Conservation (phyloP, 768 basidiomycete genomes). For the Daedalea quercina region DNA sequence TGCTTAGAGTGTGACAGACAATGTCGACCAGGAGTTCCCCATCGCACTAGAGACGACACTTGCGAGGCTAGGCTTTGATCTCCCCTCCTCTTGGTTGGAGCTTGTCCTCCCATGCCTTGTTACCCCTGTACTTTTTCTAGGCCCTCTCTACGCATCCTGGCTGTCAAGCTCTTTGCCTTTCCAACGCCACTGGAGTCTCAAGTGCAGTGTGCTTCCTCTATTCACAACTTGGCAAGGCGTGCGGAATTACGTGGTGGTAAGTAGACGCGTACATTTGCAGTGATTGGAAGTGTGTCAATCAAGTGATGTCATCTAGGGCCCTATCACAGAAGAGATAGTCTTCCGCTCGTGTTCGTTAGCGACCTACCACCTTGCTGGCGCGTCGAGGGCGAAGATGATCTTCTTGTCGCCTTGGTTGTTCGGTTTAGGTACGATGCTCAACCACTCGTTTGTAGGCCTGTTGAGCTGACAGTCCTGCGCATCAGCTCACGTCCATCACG, state of each 20-base stretch:
- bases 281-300: background rate
- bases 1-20: background rate
- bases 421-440: constrained; percentile 66
- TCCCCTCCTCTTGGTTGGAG: constrained; percentile 16
- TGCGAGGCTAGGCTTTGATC: constrained; percentile 32
- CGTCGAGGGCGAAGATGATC: constrained; percentile 52
- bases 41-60: constrained; percentile 25
- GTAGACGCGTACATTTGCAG: constrained; percentile 15
- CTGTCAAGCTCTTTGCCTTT: constrained; percentile 45
- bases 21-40: background rate
- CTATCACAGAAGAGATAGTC: constrained; percentile 88
- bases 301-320: constrained; percentile 48
- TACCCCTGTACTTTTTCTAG: constrained; percentile 68
- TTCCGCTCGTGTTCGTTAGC: constrained; percentile 83
- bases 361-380: constrained; percentile 61
- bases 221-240: constrained; percentile 51
- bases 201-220: constrained; percentile 29
- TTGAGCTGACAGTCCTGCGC: background rate
- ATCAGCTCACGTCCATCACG: constrained; percentile 89
- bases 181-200: constrained; percentile 43
- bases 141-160: constrained; percentile 61
- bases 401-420: constrained; percentile 83
- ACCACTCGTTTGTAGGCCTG: background rate
- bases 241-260: constrained; percentile 61
- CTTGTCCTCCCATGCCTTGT: constrained; percentile 50